Conservation (phyloP, 805 yeast species). For the Saccharomyces eubayanus region DNA sequence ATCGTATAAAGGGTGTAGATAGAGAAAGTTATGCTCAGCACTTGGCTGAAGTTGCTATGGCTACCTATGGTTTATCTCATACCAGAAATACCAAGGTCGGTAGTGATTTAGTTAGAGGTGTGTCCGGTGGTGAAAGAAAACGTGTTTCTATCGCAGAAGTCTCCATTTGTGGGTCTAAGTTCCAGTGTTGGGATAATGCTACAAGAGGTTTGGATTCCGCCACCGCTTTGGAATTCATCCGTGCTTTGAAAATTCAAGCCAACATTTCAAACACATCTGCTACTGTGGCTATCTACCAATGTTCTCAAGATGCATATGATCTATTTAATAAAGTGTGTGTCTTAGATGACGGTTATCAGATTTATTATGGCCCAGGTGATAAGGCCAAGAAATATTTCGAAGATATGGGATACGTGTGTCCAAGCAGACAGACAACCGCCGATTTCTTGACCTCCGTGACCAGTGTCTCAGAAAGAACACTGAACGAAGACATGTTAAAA, state of each 20-base stretch:
- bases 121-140: constrained; percentile 71
- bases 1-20: constrained; percentile 42
- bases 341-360: constrained; percentile 49
- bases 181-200: constrained; percentile 53
- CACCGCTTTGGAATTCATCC: constrained; percentile 48
- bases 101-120: constrained; percentile 51
- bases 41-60: constrained; percentile 45
- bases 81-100: constrained; percentile 60
- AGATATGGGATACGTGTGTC: constrained; percentile 49
- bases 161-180: constrained; percentile 38
- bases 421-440: constrained; percentile 51
- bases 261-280: constrained; percentile 43
- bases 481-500: constrained; percentile 32
- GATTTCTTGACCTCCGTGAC: constrained; percentile 52
- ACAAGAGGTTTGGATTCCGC: constrained; percentile 61
- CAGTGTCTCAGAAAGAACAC: constrained; percentile 44
- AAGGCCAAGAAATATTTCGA: constrained; percentile 42
- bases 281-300: constrained; percentile 53
- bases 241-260: constrained; percentile 47
- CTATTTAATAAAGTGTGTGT: constrained; percentile 46
- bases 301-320: constrained; percentile 48
- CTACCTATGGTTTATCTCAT: constrained; percentile 44
- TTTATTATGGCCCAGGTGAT: constrained; percentile 42
- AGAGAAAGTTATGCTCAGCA: constrained; percentile 42
- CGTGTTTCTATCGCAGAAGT: constrained; percentile 70